Percentiles rank a stretch among this genome's conserved stretches.
phyloP scores from a whole-genome alignment of 352 stramenopile species.

The Pythium utonaiense region DNA sequence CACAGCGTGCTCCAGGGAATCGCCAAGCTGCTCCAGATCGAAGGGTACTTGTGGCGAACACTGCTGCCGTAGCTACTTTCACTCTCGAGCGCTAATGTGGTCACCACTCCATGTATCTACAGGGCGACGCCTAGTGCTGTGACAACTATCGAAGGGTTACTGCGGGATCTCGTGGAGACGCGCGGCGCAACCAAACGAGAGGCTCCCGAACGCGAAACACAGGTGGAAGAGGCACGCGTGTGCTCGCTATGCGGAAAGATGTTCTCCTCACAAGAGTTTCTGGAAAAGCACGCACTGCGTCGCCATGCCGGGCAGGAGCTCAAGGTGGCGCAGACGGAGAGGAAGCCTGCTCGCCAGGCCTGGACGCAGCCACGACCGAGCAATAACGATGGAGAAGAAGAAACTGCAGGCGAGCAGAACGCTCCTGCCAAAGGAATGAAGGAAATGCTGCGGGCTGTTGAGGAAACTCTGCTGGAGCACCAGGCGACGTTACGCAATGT shows the following conservation, averaged over 20 bases:
- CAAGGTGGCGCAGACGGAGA: neutral
- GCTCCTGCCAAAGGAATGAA: slow-evolving; percentile 19
- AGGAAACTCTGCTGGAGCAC: slow-evolving; percentile 43
- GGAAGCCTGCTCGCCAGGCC: neutral
- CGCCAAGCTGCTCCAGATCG: slow-evolving; percentile 64
- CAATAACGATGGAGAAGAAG: slow-evolving; percentile 10
- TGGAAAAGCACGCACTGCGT: slow-evolving; percentile 59
- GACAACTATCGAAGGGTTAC: slow-evolving; percentile 49
- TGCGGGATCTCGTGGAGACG: slow-evolving; percentile 38
- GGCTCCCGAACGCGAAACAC: neutral
- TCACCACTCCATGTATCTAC: too few species aligned
- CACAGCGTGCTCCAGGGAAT: slow-evolving; percentile 77
- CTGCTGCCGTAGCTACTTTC: too few species aligned
- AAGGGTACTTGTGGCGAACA: slow-evolving; percentile 41
- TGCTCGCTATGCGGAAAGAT: slow-evolving; percentile 66
- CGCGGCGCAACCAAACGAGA: neutral
- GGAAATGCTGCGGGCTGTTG: slow-evolving; percentile 49
- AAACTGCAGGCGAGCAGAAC: slow-evolving; percentile 1
- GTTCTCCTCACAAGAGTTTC: slow-evolving; percentile 56
- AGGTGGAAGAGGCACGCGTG: slow-evolving; percentile 41
- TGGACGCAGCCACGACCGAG: neutral
- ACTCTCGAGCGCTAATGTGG: too few species aligned
- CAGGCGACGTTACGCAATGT: slow-evolving; percentile 46
- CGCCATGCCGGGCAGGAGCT: slow-evolving; percentile 36
- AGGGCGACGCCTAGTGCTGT: slow-evolving; percentile 56